phyloP scores from a whole-genome alignment of 257 asterid species.

The Plantago elongata region DNA sequence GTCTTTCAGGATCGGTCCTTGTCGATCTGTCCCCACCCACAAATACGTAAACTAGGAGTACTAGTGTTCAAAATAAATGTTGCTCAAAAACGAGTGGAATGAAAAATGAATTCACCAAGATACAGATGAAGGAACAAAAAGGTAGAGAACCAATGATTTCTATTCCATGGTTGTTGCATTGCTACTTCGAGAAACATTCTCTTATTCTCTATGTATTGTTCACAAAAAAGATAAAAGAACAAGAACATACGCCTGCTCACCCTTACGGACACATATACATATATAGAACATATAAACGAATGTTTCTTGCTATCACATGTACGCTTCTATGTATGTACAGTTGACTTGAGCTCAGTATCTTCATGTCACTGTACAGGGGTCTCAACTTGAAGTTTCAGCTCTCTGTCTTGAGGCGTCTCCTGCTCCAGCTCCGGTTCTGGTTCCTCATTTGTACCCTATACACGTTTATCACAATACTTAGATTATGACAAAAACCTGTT shows the following conservation, averaged over 20 bases:
- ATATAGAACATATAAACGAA: conserved; percentile 35
- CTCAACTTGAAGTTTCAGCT: conserved; percentile 23
- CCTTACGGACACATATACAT: conserved; percentile 9
- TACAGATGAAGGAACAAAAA: background rate
- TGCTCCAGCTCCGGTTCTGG: conserved; percentile 18
- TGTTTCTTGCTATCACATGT: conserved; percentile 20
- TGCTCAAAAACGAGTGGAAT: too few species aligned
- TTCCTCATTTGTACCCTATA: conserved; percentile 32
- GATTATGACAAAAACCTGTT: background rate
- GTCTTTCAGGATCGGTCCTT: too few species aligned
- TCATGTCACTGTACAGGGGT: conserved; percentile 20
- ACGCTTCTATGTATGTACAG: conserved; percentile 37
- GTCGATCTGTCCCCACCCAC: too few species aligned
- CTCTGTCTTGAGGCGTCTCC: conserved; percentile 36
- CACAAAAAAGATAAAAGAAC: too few species aligned
- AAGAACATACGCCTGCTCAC: too few species aligned
- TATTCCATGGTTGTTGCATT: background rate
- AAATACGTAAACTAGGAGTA: too few species aligned
- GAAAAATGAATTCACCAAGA: too few species aligned
- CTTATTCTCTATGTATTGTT: background rate
- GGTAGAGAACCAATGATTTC: background rate
- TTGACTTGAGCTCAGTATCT: conserved; percentile 10
- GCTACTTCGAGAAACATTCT: background rate
- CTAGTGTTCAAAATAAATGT: too few species aligned
- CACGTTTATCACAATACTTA: background rate